Base-by-base conservation (phyloP, 441 rosid species). In the Jatropha podagrica region DNA sequence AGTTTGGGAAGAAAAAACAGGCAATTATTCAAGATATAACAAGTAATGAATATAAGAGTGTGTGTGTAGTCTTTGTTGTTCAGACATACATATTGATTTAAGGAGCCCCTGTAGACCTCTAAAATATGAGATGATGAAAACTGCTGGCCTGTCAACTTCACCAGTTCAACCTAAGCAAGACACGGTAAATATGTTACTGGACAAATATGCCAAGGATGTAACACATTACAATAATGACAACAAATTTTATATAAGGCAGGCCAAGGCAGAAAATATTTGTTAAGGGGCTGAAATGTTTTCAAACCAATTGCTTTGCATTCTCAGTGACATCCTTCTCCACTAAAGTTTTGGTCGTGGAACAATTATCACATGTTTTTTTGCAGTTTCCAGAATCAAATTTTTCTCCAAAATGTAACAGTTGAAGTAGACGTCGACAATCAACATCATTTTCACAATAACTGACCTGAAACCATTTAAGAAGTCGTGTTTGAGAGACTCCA, bases 371-470 rank as follows among this genome's bases (percentile, higher is more conserved):
- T 23, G 99, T 94, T 40, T 83, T 90, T 70, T 80, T 72, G 81
- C 99, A 96, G 86, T 90, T 89, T 23, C 83, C 82, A 70, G 88
- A 65, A 77, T 90, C 86, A 72, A 94, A 96, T 52, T 91, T 92
- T 77, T 96, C 99, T 71, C 98, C 98, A 65, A 96, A 92, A 87
- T 96, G 99, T 65, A 89, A 78, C 52, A 96, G 92, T 75, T 96
- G 99, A 73, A 96, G 86, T 76, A 89, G 86, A 68, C 99, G 97
- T 79, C 98, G 85, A 72, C 98, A 96, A 68, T 96, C 99, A 64
- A 96, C 96, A 81, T 96, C 92, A 81, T 94, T 96, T 86, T 96
- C 98, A 61, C 95, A 89, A 71, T 94, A 96, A 80, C 98, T 87
- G 77, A 94, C 97, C 99, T 96, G 96, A 82, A 85, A 81, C 70